Evolutionary conservation across 148 eudicot species (phyloP).

Genomic region (Salicornia ramosissima): DNA sequence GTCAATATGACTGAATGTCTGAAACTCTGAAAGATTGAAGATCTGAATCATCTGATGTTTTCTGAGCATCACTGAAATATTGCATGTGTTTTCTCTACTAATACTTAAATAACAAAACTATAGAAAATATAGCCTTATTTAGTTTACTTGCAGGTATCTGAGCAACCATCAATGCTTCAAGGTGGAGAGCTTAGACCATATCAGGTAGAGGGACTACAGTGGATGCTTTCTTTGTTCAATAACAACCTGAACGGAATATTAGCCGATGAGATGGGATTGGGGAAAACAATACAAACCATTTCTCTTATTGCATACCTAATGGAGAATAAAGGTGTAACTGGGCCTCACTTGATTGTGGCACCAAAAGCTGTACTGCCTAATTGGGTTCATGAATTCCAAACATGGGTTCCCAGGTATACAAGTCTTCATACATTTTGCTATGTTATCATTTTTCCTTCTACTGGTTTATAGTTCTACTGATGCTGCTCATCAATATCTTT

Average conservation of each 20-base stretch:
- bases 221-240: slow-evolving; percentile 96
- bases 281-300: slow-evolving; percentile 96
- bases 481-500: slow-evolving; percentile 15
- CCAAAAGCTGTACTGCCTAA: slow-evolving; percentile 98
- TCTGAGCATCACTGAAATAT: not conserved
- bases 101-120: not conserved
- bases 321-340: slow-evolving; percentile 85
- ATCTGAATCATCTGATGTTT: not conserved
- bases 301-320: slow-evolving; percentile 81
- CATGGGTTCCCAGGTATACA: slow-evolving; percentile 88
- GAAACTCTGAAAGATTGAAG: too few relatives aligned
- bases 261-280: slow-evolving; percentile 99
- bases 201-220: slow-evolving; percentile 97
- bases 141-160: slow-evolving; percentile 59
- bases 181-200: slow-evolving; percentile 97
- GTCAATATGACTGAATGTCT: not conserved
- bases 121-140: not conserved
- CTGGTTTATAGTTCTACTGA: not conserved
- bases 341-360: slow-evolving; percentile 94
- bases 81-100: slow-evolving; percentile 8
- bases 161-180: slow-evolving; percentile 96
- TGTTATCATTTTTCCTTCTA: not conserved
- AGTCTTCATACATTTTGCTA: not conserved
- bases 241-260: slow-evolving; percentile 95
- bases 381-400: slow-evolving; percentile 77